A percentile compares a stretch with the other conserved stretches of the same genome.
phyloP scores from a whole-genome alignment of 2,329 filamentous ascomycete genomes.

The Aspergillus ochraceus region DNA sequence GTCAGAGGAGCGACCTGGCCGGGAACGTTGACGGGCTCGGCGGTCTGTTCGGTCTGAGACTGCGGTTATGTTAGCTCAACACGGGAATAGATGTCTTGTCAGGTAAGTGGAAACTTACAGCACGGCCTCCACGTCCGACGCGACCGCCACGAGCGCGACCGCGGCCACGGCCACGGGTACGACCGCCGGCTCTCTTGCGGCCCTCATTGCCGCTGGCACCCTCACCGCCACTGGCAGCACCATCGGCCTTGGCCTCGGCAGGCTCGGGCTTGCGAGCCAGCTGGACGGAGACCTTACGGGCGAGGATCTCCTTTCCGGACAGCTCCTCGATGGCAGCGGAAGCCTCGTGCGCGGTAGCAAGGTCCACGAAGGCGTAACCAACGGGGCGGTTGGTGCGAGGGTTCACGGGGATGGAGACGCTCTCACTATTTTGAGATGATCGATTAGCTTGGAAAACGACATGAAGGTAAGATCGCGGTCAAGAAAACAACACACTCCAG shows the following conservation, averaged over 20 bases:
- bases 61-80: constrained; percentile 8
- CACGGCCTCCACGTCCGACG: constrained; percentile 63
- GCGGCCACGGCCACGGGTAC: constrained; percentile 63
- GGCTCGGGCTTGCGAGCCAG: constrained; percentile 96
- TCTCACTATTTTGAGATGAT: constrained; percentile 66
- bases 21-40: constrained; percentile 23
- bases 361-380: constrained; percentile 98
- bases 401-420: constrained; percentile 98
- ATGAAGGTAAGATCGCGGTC: background rate
- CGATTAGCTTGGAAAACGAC: constrained; percentile 33
- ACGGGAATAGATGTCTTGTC: background rate
- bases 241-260: constrained; percentile 72
- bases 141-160: constrained; percentile 68
- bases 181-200: constrained; percentile 62
- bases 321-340: constrained; percentile 94
- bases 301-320: constrained; percentile 94
- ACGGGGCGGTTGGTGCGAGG: constrained; percentile 97
- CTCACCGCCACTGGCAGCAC: constrained; percentile 70
- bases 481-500: constrained; percentile 2
- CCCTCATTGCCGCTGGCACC: constrained; percentile 66
- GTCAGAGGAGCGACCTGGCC: constrained; percentile 20
- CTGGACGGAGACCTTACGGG: constrained; percentile 99
- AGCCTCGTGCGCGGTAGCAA: constrained; percentile 90
- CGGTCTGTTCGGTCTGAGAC: constrained; percentile 26
- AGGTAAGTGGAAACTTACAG: constrained; percentile 43